Evolutionary conservation across 176 grass and related monocot species (phyloP), one percentile per base, ranked within the genome.

Genomic region (Thalia dealbata): DNA sequence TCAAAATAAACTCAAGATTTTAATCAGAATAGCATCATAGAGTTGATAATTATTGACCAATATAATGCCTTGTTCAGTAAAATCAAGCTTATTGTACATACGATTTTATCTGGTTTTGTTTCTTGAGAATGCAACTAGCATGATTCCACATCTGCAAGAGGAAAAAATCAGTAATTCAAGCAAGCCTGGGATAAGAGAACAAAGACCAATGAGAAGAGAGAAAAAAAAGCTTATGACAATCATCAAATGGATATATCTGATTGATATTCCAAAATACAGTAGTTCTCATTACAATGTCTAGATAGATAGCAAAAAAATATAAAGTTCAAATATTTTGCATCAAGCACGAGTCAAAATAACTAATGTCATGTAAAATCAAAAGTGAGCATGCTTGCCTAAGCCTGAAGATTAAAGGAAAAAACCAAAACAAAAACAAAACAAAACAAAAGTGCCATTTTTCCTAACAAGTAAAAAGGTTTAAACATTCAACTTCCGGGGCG

Each of bases 81-180:
- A 64, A 50, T 46, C 26, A 65, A 51, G 28, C n/a, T 21, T 6
- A 24, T 30, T 11, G 0, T 25, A 74, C 84, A 66, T 86, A 97
- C 93, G 78, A 85, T 84, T 97, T 97, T 58, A 97, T 92, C 83
- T 97, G 89, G 81, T 82, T 97, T 79, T 84, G 80, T 78, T 97
- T 97, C 50, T 87, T 82, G 67, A 97, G 78, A 64, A 97, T 84
- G 80, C 87, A 97, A 50, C 70, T 81, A 26, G 83, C 93, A 81
- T 97, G 93, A 73, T 97, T 97, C 89, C 93, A 92, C 93, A 92
- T 92, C 93, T 97, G 89, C 65, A 25, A 26, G 74, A 62, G 55
- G 48, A 80, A 42, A 52, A 30, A 66, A 63, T 63, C 10, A 63
- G 23, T 28, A 28, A 25, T 61, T 61, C 23, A 63, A 28, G 61